phyloP scores from a whole-genome alignment of 2,329 filamentous ascomycete species.

The Sporothrix curviconia region DNA sequence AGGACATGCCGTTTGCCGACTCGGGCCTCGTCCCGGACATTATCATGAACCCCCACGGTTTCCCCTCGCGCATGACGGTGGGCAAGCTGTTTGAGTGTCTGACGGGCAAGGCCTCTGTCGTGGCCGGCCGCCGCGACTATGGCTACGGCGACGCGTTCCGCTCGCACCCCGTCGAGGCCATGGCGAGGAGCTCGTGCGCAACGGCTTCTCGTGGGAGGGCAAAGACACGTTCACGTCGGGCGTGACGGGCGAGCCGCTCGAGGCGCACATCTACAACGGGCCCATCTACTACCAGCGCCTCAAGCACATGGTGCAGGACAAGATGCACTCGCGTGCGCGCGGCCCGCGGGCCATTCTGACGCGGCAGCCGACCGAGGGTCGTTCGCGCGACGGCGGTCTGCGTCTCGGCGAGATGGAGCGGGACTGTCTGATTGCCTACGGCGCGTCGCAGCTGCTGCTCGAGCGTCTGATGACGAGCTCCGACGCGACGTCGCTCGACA shows the following conservation, averaged over 20 bases:
- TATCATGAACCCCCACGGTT: constrained; percentile 99
- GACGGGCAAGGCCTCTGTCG: constrained; percentile 85
- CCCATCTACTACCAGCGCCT: constrained; percentile 99
- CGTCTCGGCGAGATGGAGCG: constrained; percentile 98
- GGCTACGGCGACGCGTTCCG: constrained; percentile 76
- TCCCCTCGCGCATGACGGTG: constrained; percentile 98
- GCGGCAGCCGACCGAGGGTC: constrained; percentile 90
- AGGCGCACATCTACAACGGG: constrained; percentile 96
- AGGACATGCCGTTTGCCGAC: constrained; percentile 95
- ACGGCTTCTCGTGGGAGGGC: constrained; percentile 93
- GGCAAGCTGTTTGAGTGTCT: constrained; percentile 95
- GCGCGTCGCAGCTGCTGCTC: constrained; percentile 82
- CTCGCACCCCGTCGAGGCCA: constrained; percentile 77
- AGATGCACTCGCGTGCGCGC: constrained; percentile 93
- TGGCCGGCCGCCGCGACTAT: constrained; percentile 80
- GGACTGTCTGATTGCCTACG: constrained; percentile 95
- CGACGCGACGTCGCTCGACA: constrained; percentile 84
- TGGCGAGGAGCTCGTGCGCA: constrained; percentile 74
- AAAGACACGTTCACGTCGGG: constrained; percentile 96
- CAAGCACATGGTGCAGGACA: constrained; percentile 99
- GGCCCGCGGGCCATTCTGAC: constrained; percentile 89
- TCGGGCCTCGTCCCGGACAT: constrained; percentile 89
- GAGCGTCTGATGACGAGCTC: constrained; percentile 93
- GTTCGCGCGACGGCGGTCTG: constrained; percentile 84
- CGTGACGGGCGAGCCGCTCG: constrained; percentile 87